Base-by-base conservation (phyloP, 306 rosid genomes). In the Datisca glomerata region DNA sequence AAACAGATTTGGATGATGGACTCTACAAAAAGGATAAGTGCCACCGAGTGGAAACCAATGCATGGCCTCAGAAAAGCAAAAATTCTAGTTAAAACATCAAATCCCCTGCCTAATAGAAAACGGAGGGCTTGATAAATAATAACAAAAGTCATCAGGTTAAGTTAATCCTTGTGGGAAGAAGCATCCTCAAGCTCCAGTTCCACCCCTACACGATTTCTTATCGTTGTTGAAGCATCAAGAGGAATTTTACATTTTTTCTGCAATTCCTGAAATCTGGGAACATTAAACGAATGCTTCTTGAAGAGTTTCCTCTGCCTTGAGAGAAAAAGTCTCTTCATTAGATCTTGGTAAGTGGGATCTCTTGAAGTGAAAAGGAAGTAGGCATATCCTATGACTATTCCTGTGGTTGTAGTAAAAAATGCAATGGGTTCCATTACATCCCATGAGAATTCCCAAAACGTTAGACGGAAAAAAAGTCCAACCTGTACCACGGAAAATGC, bases 391-490 rank as follows among this genome's bases (percentile, higher is more conserved):
- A 85, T 49, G 22, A 86, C 78, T 47, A 91, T 48, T 55, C 96
- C 83, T 16, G 69, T 21, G 4, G 80, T 11, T 15, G 98, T 85
- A 18, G 86, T 53, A 44, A 84, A 91, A 61, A 73, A 91, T 16
- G 98, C 74, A 13, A 91, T 64, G 12, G 98, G 98, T 44, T 85
- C 98, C 96, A 91, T 82, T 16, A 91, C 80, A 44, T 91, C 98
- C 98, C 98, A 91, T 14, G 98, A 91, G 41, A 84, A 91, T 23
- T 91, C 98, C 98, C 98, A 91, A 79, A 80, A 91, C n/a, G 98
- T 91, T 38, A 91, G 68, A 63, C 98, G 54, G 49, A 91, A 91
- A 71, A 91, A 85, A 18, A 91, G 60, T 18, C 79, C 71, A 1
- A 91, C 73, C 32, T 70, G 83, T 3, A 57, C 0, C 29, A 79